Evolutionary conservation across 306 rosid genomes (phyloP).

Genomic region (Ochetophila trinervis): DNA sequence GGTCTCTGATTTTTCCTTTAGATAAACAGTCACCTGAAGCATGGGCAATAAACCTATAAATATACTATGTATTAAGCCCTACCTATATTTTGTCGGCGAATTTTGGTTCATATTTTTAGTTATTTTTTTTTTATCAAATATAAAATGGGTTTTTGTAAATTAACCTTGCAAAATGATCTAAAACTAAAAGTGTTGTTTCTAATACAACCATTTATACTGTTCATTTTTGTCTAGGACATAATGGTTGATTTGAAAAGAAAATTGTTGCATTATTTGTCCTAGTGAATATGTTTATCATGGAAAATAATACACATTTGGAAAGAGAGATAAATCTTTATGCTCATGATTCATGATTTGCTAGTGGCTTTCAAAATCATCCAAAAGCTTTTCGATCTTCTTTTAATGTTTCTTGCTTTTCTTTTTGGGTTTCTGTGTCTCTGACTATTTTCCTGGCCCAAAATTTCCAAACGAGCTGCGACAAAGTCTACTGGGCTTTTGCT

Average conservation of each 20-base stretch:
- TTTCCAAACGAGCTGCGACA: not conserved
- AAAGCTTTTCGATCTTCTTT: not conserved
- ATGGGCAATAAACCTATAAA: slow-evolving; percentile 1
- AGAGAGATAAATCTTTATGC: too few relatives aligned
- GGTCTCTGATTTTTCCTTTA: slow-evolving; percentile 13
- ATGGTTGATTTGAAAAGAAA: too few relatives aligned
- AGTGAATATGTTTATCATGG: not conserved
- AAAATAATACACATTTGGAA: too few relatives aligned
- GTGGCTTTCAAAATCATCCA: slow-evolving; percentile 14
- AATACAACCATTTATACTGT: not conserved
- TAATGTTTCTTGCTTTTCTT: not conserved
- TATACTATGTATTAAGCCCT: too few relatives aligned
- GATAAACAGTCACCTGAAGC: slow-evolving; percentile 3
- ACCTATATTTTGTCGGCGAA: slow-evolving; percentile 40
- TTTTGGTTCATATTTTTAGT: not conserved
- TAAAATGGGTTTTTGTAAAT: too few relatives aligned
- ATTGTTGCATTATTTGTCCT: not conserved
- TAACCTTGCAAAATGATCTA: not conserved
- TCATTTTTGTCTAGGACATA: not conserved
- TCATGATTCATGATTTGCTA: slow-evolving; percentile 1
- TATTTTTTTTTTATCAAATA: too few relatives aligned
- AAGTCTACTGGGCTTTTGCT: not conserved
- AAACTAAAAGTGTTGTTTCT: not conserved
- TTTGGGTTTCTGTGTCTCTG: too few relatives aligned
- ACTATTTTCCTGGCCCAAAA: not conserved